Conservation (phyloP, 73 alveolate genomes). For the Durusdinium trenchii region DNA sequence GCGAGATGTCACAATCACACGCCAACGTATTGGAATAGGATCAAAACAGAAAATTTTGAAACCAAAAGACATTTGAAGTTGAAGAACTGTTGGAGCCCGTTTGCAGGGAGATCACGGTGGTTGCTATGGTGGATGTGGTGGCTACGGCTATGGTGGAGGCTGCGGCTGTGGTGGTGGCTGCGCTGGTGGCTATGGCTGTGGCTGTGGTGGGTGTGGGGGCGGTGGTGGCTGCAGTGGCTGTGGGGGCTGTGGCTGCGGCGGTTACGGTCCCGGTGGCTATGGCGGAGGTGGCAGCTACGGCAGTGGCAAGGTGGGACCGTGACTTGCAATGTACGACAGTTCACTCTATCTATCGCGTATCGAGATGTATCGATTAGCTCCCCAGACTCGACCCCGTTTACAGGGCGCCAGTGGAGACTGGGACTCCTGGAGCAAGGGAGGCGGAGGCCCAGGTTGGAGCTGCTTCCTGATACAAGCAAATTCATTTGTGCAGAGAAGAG, state of each 20-base stretch:
- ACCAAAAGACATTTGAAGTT: too few species aligned
- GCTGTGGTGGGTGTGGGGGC: constrained; percentile 11
- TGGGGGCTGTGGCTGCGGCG: neutral
- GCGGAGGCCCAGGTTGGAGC: constrained; percentile 11
- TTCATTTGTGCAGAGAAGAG: too few species aligned
- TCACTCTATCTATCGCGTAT: neutral
- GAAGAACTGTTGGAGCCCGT: too few species aligned
- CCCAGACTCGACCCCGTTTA: too few species aligned
- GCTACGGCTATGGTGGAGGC: neutral
- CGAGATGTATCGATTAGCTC: neutral
- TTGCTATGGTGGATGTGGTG: constrained; percentile 57
- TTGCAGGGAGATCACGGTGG: constrained; percentile 6
- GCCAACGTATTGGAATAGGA: too few species aligned
- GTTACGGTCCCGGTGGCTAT: neutral
- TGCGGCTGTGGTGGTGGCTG: constrained; percentile 21
- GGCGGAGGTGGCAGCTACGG: constrained; percentile 35
- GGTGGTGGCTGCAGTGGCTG: neutral
- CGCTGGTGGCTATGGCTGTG: neutral
- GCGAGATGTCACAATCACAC: neutral
- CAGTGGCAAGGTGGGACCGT: neutral
- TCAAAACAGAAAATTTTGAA: too few species aligned
- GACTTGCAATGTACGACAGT: neutral
- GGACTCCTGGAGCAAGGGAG: constrained; percentile 69
- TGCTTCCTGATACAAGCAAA: too few species aligned
- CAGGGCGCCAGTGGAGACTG: constrained; percentile 79